Percentiles rank a stretch among this genome's conserved stretches.
phyloP scores from a whole-genome alignment of 352 stramenopile genomes.

The Phytophthora pseudosyringae region DNA sequence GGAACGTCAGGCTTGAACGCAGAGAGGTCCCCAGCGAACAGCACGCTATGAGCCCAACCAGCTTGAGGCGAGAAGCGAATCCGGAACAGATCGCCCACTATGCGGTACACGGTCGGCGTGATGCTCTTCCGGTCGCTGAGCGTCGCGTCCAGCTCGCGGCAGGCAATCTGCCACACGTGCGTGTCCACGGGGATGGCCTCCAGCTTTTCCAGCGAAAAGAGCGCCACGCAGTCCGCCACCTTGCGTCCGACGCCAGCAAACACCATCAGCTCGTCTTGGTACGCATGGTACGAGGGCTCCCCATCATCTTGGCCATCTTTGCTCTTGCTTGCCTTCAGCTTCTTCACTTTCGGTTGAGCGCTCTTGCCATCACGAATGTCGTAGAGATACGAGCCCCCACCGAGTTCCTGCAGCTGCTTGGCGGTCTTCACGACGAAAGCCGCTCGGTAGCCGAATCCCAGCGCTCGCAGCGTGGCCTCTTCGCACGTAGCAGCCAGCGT shows the following conservation, averaged over 20 bases:
- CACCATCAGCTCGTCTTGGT: slow-evolving; percentile 67
- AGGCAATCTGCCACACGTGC: slow-evolving; percentile 97
- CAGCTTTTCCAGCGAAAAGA: slow-evolving; percentile 95
- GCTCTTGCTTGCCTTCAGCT: slow-evolving; percentile 6
- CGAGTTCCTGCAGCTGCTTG: slow-evolving; percentile 66
- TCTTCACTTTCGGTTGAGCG: slow-evolving; percentile 13
- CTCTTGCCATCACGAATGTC: slow-evolving; percentile 48
- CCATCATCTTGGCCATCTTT: neutral
- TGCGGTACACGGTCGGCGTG: slow-evolving; percentile 85
- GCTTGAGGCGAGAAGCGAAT: slow-evolving; percentile 87
- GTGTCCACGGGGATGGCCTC: slow-evolving; percentile 97
- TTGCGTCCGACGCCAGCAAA: slow-evolving; percentile 93
- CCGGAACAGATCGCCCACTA: slow-evolving; percentile 94
- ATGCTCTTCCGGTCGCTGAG: slow-evolving; percentile 71
- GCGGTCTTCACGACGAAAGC: slow-evolving; percentile 89
- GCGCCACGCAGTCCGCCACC: slow-evolving; percentile 97
- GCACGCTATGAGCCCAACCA: slow-evolving; percentile 92
- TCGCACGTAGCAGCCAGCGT: slow-evolving; percentile 70
- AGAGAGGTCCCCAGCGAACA: slow-evolving; percentile 61
- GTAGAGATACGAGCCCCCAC: slow-evolving; percentile 69
- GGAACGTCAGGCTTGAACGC: slow-evolving; percentile 43
- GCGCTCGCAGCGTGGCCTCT: slow-evolving; percentile 82
- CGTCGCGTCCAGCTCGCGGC: slow-evolving; percentile 72
- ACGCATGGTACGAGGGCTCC: slow-evolving; percentile 28
- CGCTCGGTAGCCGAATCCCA: slow-evolving; percentile 92